Evolutionary conservation across 495 filamentous ascomycete genomes (phyloP).

Genomic region (Aspergillus funiculosus): DNA sequence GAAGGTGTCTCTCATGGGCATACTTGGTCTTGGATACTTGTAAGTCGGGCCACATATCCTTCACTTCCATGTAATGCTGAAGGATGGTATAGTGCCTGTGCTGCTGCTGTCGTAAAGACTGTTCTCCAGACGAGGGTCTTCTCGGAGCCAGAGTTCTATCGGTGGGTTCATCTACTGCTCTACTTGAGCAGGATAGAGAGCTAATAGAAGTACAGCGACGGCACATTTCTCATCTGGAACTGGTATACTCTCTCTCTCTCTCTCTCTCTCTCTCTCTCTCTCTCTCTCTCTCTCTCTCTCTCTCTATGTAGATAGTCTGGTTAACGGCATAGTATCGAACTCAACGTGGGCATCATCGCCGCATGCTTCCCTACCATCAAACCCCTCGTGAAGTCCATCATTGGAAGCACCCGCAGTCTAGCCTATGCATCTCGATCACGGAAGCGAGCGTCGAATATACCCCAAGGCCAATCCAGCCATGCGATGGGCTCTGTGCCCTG

Average conservation of each 20-base stretch:
- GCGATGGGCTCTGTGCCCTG: not conserved
- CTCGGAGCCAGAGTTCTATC: conserved; percentile 31
- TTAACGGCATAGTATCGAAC: conserved; percentile 23
- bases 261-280: not conserved
- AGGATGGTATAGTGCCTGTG: conserved; percentile 30
- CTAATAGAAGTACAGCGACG: conserved; percentile 4
- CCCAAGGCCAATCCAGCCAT: conserved; percentile 7
- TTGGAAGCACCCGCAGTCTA: conserved; percentile 12
- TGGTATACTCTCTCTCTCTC: not conserved
- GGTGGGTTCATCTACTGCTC: not conserved
- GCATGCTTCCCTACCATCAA: conserved; percentile 40
- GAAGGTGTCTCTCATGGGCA: conserved; percentile 36
- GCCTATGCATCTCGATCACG: conserved; percentile 21
- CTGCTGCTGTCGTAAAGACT: conserved; percentile 44
- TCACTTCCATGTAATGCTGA: not conserved
- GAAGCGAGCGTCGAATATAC: conserved; percentile 4
- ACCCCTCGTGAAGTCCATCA: conserved; percentile 34
- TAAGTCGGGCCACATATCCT: conserved; percentile 23
- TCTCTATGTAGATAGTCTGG: not conserved
- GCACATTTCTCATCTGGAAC: conserved; percentile 11
- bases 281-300: not conserved
- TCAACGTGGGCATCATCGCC: conserved; percentile 39
- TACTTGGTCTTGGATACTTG: conserved; percentile 43
- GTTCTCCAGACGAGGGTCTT: conserved; percentile 24
- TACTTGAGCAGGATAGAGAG: too few relatives aligned